phyloP scores from a whole-genome alignment of 352 stramenopile genomes.

The Phytophthora vignae region DNA sequence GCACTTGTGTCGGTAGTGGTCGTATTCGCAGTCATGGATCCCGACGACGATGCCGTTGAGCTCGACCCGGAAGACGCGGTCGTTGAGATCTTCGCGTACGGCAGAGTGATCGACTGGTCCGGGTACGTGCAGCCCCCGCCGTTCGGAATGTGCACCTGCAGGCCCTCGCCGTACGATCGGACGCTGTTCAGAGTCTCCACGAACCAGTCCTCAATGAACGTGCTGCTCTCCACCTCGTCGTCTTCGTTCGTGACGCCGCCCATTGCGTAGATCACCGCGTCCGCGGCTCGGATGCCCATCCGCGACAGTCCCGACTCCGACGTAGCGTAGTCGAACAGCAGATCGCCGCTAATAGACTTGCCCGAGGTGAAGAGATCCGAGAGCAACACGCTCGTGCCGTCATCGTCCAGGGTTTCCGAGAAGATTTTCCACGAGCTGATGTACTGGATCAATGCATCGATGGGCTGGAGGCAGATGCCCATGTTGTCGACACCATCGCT shows the following conservation, averaged over 20 bases:
- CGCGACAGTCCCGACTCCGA: constrained; percentile 33
- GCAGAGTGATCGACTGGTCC: constrained; percentile 32
- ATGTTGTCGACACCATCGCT: constrained; percentile 33
- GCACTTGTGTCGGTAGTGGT: background rate
- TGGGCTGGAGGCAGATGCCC: constrained; percentile 54
- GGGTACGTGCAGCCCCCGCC: constrained; percentile 38
- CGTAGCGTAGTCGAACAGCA: constrained; percentile 37
- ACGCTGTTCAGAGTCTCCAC: background rate
- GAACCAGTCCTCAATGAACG: constrained; percentile 5
- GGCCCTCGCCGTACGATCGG: constrained; percentile 4
- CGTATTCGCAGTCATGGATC: background rate
- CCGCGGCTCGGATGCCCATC: constrained; percentile 22
- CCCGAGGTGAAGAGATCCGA: constrained; percentile 46
- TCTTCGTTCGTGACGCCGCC: background rate
- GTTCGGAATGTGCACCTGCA: constrained; percentile 41
- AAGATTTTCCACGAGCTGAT: constrained; percentile 46
- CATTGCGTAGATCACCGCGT: constrained; percentile 23
- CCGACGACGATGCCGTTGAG: background rate
- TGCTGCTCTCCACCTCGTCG: background rate
- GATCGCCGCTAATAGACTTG: constrained; percentile 44
- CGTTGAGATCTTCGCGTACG: constrained; percentile 15
- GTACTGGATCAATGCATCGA: constrained; percentile 45
- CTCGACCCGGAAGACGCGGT: too few species aligned
- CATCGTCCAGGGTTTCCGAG: constrained; percentile 15
- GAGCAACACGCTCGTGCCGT: constrained; percentile 30